Base-by-base conservation (phyloP, 2,329 filamentous ascomycete species). In the Cladorrhinum sp. region DNA sequence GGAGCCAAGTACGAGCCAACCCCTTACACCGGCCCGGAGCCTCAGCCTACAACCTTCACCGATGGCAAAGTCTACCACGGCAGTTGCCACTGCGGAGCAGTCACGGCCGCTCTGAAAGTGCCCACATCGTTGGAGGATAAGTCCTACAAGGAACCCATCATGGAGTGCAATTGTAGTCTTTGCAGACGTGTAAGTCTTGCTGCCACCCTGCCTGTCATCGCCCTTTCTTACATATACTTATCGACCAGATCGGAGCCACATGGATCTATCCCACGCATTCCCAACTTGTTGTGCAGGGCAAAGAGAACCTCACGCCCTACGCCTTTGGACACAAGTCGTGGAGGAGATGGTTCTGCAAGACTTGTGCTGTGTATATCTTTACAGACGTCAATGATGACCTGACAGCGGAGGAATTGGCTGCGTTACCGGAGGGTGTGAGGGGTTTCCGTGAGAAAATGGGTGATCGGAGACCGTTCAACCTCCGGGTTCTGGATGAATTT, bases 131-230 rank as follows among this genome's bases (percentile, higher is more conserved):
- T 83, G 4, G 66, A 73, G 70, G 67, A 75, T 68, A 10, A 73
- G 22, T 59, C 65, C 0, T 65, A 68, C 55, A 58, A 68, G 2
- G 73, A 72, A 12, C 55, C 12, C 1, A 62, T 75, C 4, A 23
- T 71, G 1, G 77, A 81, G 55, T 83, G 81, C 71, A 79, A 81
- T 68, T 84, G 81, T 73, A 83, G 80, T 66, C 75, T 76, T 64
- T 83, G 80, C 68, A 67, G 69, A 48, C 72, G 77, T 54, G 77
- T 78, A 70, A 67, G 72, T 62, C 8, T 45, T 20, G 20, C 32
- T 29, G 1, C 16, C 10, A 18, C 5, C 16, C 29, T 4, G 20
- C 16, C 29, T 4, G 20, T 45, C 8, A 45, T 45, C 24, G 38
- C 29, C 53, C 32, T 5, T 16, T 29, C 52, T 49, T 10, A 51